Evolutionary conservation across 768 basidiomycete genomes (phyloP), one percentile per base, ranked within the genome.

Genomic region (Xanthoconium purpureum): DNA sequence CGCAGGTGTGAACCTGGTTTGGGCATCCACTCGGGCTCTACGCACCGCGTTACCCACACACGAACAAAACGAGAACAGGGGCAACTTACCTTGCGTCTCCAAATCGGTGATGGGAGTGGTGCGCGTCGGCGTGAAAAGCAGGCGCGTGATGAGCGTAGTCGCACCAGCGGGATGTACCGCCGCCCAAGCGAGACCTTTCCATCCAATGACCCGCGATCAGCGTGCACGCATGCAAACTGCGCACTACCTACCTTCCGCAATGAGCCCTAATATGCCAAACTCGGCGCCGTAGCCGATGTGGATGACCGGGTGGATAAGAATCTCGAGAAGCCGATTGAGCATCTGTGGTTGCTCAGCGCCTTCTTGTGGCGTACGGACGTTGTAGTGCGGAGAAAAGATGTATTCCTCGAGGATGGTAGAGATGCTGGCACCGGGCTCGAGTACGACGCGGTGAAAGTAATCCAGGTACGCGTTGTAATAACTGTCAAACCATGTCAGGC

Each of bases 251-350:
- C 87, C 86, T 75, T 89, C 87, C 4, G 81, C 81, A 4, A 84
- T 71, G 58, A 87, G 74, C 2, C 86, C 87, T 12, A 78, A 79
- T 35, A 88, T 50, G 14, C 78, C 78, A 55, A 89, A 88, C 64
- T 89, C 88, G 9, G 78, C 68, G 2, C 85, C 88, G 63, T 82
- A 81, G 5, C 84, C 87, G 5, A 73, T 59, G 62, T 88, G 84
- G 38, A 89, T 88, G 54, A 88, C 59, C 0, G 87, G 84, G 57
- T 90, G 88, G 3, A 88, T 55, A 24, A 89, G 69, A 18, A 84
- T 85, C 13, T 80, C 77, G 33, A 86, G 59, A 56, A 84, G 77
- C 14, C 85, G 78, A 57, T 76, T 79, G 2, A 89, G 69, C 84
- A 89, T 84, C 58, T 78, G 70, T 0, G 82, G 82, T 29, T 80